phyloP scores from a whole-genome alignment of 2,329 filamentous ascomycete species.

The Graphilbum ipis-grandicollis region DNA sequence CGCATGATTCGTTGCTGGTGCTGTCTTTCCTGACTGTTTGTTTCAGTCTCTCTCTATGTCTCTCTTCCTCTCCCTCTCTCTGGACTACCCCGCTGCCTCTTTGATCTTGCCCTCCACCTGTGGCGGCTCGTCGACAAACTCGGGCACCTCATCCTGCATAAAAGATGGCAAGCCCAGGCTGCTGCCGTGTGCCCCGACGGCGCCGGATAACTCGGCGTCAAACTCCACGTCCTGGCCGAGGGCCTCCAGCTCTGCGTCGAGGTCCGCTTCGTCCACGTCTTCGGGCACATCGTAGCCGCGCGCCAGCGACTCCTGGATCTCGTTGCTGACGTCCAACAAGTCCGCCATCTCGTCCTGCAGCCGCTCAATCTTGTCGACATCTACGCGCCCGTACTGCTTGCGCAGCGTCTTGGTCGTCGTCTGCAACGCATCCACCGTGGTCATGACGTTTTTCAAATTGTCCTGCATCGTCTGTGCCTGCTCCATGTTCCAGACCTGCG shows the following conservation, averaged over 20 bases:
- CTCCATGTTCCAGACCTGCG: slow-evolving; percentile 98
- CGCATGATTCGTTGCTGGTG: no score
- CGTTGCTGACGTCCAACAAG: slow-evolving; percentile 90
- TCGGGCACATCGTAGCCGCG: slow-evolving; percentile 89
- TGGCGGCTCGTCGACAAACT: slow-evolving; percentile 87
- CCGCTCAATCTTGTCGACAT: slow-evolving; percentile 92
- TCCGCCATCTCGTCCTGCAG: slow-evolving; percentile 99
- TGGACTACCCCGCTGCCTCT: slow-evolving; percentile 5
- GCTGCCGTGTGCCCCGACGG: slow-evolving; percentile 6
- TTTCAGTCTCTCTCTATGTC: no score
- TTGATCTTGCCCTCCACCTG: slow-evolving; percentile 9
- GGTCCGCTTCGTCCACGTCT: slow-evolving; percentile 88
- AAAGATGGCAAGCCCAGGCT: slow-evolving; percentile 56
- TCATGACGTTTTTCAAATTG: slow-evolving; percentile 97
- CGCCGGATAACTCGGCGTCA: slow-evolving; percentile 44
- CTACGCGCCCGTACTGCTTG: slow-evolving; percentile 91
- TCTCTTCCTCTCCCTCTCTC: background rate
- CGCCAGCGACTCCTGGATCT: slow-evolving; percentile 89
- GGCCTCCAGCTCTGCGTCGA: slow-evolving; percentile 92
- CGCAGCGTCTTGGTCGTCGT: slow-evolving; percentile 84
- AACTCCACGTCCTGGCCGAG: slow-evolving; percentile 87
- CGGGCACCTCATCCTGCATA: slow-evolving; percentile 74
- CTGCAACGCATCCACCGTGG: slow-evolving; percentile 94
- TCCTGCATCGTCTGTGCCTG: slow-evolving; percentile 97
- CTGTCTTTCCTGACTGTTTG: no score